Conservation (phyloP, 179 eudicot species). For the Heliamphora pulchella region DNA sequence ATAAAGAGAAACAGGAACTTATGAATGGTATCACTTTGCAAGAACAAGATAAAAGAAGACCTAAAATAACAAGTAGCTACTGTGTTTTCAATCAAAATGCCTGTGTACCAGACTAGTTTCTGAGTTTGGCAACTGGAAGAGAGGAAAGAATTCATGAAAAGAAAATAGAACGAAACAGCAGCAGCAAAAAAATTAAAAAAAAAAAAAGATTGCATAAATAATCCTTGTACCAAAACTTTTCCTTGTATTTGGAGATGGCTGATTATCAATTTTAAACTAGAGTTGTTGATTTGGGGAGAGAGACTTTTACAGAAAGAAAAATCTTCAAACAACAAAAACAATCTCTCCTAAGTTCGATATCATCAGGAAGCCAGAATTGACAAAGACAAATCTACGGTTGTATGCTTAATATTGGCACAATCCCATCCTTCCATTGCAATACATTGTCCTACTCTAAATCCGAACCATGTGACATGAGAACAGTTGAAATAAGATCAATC, state of each 20-base stretch:
- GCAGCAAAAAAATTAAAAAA: neutral
- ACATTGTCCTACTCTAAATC: neutral
- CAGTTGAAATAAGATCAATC: neutral
- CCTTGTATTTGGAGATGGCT: neutral
- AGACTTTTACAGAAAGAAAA: neutral
- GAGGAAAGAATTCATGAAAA: neutral
- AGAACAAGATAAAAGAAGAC: neutral
- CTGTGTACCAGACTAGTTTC: too few relatives aligned
- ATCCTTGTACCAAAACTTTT: neutral
- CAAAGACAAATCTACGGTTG: neutral
- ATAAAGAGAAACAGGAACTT: neutral
- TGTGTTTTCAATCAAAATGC: neutral
- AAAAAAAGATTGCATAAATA: too few relatives aligned
- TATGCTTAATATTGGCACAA: neutral
- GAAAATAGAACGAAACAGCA: neutral
- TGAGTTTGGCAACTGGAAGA: neutral
- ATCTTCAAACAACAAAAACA: slow-evolving; percentile 2
- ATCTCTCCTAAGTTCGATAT: neutral
- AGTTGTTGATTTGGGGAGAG: neutral
- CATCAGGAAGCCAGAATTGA: neutral
- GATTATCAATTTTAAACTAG: neutral
- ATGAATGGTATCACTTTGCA: neutral
- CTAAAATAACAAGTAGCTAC: neutral
- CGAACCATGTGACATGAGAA: neutral
- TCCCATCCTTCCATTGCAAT: neutral